Conservation (phyloP, 306 rosid genomes). For the Rubus parviflorus region DNA sequence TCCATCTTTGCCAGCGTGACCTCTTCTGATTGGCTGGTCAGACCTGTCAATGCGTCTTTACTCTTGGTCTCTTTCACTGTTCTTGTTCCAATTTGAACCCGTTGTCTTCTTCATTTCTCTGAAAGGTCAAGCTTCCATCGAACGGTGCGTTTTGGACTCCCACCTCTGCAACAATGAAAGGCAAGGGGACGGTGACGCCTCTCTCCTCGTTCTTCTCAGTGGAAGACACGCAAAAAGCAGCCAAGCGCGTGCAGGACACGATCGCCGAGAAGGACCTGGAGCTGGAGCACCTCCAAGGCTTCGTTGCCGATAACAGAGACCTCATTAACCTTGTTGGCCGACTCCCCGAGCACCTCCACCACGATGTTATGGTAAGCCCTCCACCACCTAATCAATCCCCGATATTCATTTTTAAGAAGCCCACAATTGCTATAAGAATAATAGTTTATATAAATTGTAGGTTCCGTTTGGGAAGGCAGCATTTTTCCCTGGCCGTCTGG, state of each 20-base stretch:
- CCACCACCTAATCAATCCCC: not conserved
- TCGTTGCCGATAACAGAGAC: conserved; percentile 59
- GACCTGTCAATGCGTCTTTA: no score
- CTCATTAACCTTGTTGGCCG: conserved; percentile 68
- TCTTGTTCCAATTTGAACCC: no score
- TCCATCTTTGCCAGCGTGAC: no score
- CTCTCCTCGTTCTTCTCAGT: conserved; percentile 54
- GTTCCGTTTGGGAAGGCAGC: conserved; percentile 97
- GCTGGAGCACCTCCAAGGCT: conserved; percentile 52
- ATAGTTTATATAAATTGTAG: conserved; percentile 25
- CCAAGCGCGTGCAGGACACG: conserved; percentile 49
- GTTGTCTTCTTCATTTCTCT: no score
- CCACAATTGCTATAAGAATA: not conserved
- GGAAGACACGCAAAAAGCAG: conserved; percentile 67
- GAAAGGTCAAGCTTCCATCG: no score
- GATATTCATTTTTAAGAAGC: no score
- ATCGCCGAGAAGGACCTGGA: conserved; percentile 44
- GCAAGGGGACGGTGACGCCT: conserved; percentile 69
- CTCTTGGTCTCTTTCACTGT: no score
- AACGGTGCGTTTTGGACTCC: conserved; percentile 1
- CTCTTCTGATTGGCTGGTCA: no score
- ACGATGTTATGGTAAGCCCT: conserved; percentile 64
- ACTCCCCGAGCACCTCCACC: conserved; percentile 80
- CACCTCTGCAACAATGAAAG: conserved; percentile 35
- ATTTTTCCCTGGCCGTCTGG: conserved; percentile 85